Evolutionary conservation across 176 grass and related monocot genomes (phyloP).

Genomic region (Hyparrhenia diplandra): DNA sequence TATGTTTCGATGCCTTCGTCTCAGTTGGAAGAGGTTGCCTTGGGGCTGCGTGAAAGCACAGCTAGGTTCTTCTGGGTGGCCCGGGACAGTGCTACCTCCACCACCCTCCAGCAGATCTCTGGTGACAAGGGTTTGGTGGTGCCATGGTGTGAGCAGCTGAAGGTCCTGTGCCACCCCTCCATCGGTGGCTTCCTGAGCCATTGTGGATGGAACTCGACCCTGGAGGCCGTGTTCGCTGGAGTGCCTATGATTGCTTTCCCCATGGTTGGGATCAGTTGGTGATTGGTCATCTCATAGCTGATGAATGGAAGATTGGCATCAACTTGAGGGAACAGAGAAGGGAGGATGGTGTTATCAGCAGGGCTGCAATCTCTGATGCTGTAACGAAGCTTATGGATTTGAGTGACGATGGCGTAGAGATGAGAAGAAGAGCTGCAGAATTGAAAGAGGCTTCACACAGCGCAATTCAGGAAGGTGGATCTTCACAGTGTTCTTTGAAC

Average conservation of each 20-base stretch:
- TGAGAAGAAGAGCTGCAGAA: constrained; percentile 39
- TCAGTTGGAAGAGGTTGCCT: constrained; percentile 53
- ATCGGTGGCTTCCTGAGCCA: constrained; percentile 72
- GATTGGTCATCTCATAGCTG: constrained; percentile 38
- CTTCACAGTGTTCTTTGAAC: constrained; percentile 39
- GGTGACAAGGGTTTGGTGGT: constrained; percentile 48
- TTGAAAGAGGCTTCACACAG: constrained; percentile 7
- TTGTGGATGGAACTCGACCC: constrained; percentile 75
- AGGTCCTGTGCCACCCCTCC: constrained; percentile 52
- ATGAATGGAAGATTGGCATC: constrained; percentile 58
- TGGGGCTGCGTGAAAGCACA: constrained; percentile 28
- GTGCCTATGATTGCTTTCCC: constrained; percentile 56
- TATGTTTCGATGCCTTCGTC: constrained; percentile 22
- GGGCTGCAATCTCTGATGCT: constrained; percentile 20
- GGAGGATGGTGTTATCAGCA: constrained; percentile 9
- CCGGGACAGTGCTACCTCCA: constrained; percentile 27
- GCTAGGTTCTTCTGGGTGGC: constrained; percentile 55
- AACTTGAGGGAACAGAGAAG: constrained; percentile 38
- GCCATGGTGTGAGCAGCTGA: constrained; percentile 67
- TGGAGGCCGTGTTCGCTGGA: constrained; percentile 46
- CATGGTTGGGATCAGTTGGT: constrained; percentile 54
- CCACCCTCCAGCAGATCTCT: not conserved
- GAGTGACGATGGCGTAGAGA: constrained; percentile 19
- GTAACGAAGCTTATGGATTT: constrained; percentile 59
- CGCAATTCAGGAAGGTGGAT: constrained; percentile 40